Conservation (phyloP, 768 basidiomycete genomes). For the Russula dissimulans region DNA sequence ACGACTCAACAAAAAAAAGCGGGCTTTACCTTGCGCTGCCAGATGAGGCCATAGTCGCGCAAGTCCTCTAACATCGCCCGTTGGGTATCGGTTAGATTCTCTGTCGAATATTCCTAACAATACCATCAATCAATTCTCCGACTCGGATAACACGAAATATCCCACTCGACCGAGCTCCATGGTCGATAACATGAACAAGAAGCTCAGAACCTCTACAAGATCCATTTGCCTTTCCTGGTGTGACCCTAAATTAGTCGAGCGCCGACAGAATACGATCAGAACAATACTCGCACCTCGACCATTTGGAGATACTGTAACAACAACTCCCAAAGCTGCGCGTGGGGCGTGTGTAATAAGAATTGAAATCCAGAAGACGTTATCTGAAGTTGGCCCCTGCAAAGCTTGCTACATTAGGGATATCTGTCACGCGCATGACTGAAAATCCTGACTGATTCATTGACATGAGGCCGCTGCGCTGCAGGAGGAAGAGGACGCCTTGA, state of each 20-base stretch:
- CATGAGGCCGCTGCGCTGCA: constrained; percentile 86
- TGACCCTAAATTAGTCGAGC: not conserved
- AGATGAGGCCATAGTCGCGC: constrained; percentile 89
- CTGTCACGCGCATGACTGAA: constrained; percentile 4
- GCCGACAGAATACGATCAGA: not conserved
- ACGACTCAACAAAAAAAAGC: not conserved
- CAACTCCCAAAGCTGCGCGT: constrained; percentile 92
- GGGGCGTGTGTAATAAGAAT: constrained; percentile 88
- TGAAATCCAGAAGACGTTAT: constrained; percentile 96
- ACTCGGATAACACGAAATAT: constrained; percentile 7
- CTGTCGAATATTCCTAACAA: constrained; percentile 78
- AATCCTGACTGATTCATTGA: constrained; percentile 47
- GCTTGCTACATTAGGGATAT: constrained; percentile 2
- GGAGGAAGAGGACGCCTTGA: constrained; percentile 71
- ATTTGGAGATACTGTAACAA: constrained; percentile 83
- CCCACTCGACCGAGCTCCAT: constrained; percentile 87
- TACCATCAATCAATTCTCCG: constrained; percentile 2
- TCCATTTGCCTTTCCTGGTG: constrained; percentile 79
- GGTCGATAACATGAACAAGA: constrained; percentile 94
- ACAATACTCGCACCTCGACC: constrained; percentile 51
- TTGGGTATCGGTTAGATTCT: constrained; percentile 69
- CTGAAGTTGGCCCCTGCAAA: constrained; percentile 48
- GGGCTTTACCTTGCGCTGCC: constrained; percentile 61
- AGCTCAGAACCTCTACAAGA: constrained; percentile 84
- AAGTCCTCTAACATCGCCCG: constrained; percentile 86